phyloP scores from a whole-genome alignment of 768 basidiomycete species.

The Lactarius akahatsu region DNA sequence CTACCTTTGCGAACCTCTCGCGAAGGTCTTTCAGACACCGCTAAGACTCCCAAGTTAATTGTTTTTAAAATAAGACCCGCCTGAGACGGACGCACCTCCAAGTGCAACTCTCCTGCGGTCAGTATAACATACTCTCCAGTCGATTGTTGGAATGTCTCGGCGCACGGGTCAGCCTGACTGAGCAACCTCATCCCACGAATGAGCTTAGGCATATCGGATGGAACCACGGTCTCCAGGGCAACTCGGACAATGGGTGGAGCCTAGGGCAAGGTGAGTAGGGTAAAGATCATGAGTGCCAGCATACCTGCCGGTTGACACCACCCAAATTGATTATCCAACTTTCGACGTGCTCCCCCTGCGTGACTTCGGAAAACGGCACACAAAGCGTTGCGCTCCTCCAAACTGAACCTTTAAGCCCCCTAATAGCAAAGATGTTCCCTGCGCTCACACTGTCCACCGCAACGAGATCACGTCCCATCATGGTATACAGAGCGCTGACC shows the following conservation, averaged over 20 bases:
- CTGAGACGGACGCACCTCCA: conserved; percentile 61
- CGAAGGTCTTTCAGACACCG: conserved; percentile 95
- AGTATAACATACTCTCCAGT: conserved; percentile 97
- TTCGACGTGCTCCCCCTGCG: conserved; percentile 40
- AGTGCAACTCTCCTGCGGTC: conserved; percentile 92
- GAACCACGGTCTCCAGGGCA: conserved; percentile 81
- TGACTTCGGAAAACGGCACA: conserved; percentile 51
- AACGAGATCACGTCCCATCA: conserved; percentile 98
- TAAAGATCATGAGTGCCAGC: conserved; percentile 27
- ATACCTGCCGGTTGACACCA: conserved; percentile 61
- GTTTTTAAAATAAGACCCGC: not conserved
- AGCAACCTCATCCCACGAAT: conserved; percentile 84
- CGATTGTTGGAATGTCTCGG: conserved; percentile 95
- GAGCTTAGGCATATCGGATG: conserved; percentile 86
- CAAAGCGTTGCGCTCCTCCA: conserved; percentile 91
- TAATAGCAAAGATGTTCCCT: conserved; percentile 93
- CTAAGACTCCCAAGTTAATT: conserved; percentile 40
- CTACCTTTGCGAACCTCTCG: conserved; percentile 90
- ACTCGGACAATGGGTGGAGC: conserved; percentile 91
- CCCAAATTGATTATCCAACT: conserved; percentile 80
- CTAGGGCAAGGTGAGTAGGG: conserved; percentile 40
- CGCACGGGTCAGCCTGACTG: conserved; percentile 94
- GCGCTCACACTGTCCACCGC: conserved; percentile 79
- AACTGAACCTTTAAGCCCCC: conserved; percentile 85
- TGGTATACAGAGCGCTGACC: conserved; percentile 83